Evolutionary conservation across 2,329 filamentous ascomycete species (phyloP), one percentile per base, ranked within the genome.

Genomic region (Exutisphaerella laricina): DNA sequence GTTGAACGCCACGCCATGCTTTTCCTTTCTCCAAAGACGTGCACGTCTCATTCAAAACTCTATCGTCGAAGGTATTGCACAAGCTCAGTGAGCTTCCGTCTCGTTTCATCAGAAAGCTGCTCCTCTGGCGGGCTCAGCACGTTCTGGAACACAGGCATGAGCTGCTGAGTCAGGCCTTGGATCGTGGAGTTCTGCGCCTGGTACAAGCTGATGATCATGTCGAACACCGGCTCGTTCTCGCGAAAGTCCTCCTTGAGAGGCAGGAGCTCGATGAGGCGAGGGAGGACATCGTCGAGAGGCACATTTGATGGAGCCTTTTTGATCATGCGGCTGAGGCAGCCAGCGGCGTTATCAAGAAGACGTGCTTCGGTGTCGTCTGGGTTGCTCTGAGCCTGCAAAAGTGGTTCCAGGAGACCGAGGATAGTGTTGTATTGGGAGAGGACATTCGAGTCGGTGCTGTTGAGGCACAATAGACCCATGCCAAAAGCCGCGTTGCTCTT

Each of bases 401-500:
- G 78, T 8, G 86, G 81, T 75, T 96, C 90, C 7, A 98, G 78
- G 69, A 90, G 92, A 61, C 75, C 72, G 51, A 95, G 80, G 58
- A 98, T 88, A 38, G 78, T 78, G 33, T 79, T 77, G 71, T 87
- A 92, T 52, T 79, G 77, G 58, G 85, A 78, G 45, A 88, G 72
- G 49, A 95, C 81, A 55, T 79, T 77, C 54, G 69, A 78, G 56
- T 92, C 82, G 43, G 79, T 78, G 8, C 88, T 94, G 70, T 88
- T 82, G 66, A 85, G 78, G 55, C 94, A 79, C 34, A 98, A 77
- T 51, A 94, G 78, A 30, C 92, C 92, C 44, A 85, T 80, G 41
- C 88, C 92, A 60, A 94, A 98, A 4, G 89, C 88, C 16, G 92
- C 88, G 64, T 97, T 97, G 56, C 88, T 95, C 73, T 92, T 94